A percentile compares a stretch with the other conserved stretches of the same genome.
phyloP scores from a whole-genome alignment of 2,329 filamentous ascomycete genomes.

The Diaporthe citri region DNA sequence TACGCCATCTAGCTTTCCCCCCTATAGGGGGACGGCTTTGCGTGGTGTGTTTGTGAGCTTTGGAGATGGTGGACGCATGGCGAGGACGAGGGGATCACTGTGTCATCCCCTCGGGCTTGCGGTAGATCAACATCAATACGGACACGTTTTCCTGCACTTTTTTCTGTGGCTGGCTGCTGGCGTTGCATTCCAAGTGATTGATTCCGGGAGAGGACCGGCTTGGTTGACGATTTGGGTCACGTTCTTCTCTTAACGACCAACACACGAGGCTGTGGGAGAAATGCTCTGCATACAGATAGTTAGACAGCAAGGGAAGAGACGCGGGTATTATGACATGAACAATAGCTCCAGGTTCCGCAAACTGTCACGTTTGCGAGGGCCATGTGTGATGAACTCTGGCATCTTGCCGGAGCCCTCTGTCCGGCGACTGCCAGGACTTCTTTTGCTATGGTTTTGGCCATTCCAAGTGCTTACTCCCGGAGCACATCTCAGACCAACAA shows the following conservation, averaged over 20 bases:
- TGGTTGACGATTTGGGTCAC: conserved; percentile 36
- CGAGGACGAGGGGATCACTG: conserved; percentile 20
- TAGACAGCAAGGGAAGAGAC: conserved; percentile 41
- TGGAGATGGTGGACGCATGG: conserved; percentile 19
- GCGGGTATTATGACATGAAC: conserved; percentile 37
- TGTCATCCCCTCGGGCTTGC: conserved; percentile 14
- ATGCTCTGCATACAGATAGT: conserved; percentile 41
- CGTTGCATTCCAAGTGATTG: conserved; percentile 40
- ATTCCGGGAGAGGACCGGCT: conserved; percentile 28
- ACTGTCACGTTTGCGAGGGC: neutral
- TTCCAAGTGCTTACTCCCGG: too few relatives aligned
- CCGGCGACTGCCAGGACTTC: neutral
- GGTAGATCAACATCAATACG: conserved; percentile 32
- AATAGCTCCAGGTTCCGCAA: neutral
- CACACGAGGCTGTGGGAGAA: conserved; percentile 31
- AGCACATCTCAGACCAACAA: neutral
- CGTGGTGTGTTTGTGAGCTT: conserved; percentile 16
- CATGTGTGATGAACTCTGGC: neutral
- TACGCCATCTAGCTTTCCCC: conserved; percentile 81
- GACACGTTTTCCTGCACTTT: conserved; percentile 31
- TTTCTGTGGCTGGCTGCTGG: conserved; percentile 39
- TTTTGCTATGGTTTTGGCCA: neutral
- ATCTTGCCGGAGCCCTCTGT: neutral
- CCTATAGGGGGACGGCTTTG: neutral
- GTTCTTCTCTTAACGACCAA: conserved; percentile 38